Conservation (phyloP, 2,329 filamentous ascomycete genomes). For the Clonostachys sp. region DNA sequence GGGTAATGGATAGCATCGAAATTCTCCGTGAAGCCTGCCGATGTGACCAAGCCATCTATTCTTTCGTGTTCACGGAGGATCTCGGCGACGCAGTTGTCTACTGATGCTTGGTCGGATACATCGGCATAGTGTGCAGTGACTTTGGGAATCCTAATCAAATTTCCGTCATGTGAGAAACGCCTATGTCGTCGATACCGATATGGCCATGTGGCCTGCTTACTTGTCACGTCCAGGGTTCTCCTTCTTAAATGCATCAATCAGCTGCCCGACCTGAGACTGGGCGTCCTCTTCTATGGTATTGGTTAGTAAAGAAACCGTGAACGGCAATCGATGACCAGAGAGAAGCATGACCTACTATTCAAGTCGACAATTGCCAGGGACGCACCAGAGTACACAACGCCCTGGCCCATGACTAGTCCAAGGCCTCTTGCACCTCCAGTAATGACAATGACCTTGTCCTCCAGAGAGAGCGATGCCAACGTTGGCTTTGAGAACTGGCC, state of each 20-base stretch:
- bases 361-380: conserved; percentile 90
- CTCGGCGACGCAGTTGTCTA: conserved; percentile 67
- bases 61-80: conserved; percentile 59
- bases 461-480: conserved; percentile 79
- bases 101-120: conserved; percentile 75
- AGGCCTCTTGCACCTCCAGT: conserved; percentile 88
- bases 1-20: conserved; percentile 90
- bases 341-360: conserved; percentile 61
- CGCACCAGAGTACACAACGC: conserved; percentile 80
- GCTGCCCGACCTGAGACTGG: conserved; percentile 65
- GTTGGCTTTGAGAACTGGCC: conserved; percentile 82
- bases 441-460: conserved; percentile 77
- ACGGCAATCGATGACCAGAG: no score
- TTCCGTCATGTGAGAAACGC: not conserved
- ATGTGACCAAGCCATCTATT: conserved; percentile 89
- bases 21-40: conserved; percentile 96
- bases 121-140: conserved; percentile 90
- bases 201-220: conserved; percentile 30
- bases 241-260: conserved; percentile 71
- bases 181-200: not conserved
- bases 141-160: conserved; percentile 58
- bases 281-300: conserved; percentile 71
- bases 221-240: conserved; percentile 73
- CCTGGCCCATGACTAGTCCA: conserved; percentile 89
- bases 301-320: no score